A percentile compares a stretch with the other conserved stretches of the same genome.
These are phyloP conservation scores for Graphilbum ipis-grandicollis DNA, from an alignment of 2,329 filamentous ascomycete genomes.

Conservation along the genomic window DNA sequence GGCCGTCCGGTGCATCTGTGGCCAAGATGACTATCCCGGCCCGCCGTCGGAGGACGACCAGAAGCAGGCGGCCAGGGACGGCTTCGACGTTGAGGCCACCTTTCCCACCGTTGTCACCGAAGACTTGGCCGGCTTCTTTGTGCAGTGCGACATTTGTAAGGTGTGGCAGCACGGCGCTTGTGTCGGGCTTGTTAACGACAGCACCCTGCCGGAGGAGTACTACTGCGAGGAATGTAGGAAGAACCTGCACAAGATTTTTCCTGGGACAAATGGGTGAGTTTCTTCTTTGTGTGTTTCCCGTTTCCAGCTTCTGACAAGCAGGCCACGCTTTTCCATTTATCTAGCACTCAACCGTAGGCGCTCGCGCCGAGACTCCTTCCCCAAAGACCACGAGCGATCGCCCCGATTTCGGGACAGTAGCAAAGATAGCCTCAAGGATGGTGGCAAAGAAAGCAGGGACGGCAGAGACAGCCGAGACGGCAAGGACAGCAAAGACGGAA, in stretches of 20 bases:
- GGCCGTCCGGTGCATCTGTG: constrained; percentile 88
- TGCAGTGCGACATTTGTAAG: constrained; percentile 94
- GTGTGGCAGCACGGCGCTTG: constrained; percentile 98
- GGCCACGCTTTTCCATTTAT: constrained; percentile 43
- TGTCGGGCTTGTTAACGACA: constrained; percentile 90
- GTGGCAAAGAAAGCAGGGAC: constrained; percentile 3
- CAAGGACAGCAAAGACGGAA: no score
- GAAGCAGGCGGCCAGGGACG: constrained; percentile 35
- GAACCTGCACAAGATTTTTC: constrained; percentile 73
- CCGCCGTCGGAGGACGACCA: constrained; percentile 43
- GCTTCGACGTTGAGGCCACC: constrained; percentile 38
- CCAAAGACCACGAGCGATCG: constrained; percentile 41
- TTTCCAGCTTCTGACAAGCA: no score
- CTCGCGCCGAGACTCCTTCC: constrained; percentile 46
- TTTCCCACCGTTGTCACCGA: constrained; percentile 51
- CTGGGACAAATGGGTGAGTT: constrained; percentile 68
- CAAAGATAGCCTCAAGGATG: constrained; percentile 19
- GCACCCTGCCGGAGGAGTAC: constrained; percentile 87
- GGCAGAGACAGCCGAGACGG: no score
- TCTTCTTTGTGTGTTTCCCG: constrained; percentile 4
- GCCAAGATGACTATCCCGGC: constrained; percentile 86
- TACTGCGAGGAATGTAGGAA: constrained; percentile 92
- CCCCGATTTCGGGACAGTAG: constrained; percentile 34
- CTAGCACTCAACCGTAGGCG: constrained; percentile 39
- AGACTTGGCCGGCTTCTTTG: constrained; percentile 86